These are phyloP conservation scores for Delonix regia DNA, from an alignment of 306 rosid genomes.

Conservation along the genomic window DNA sequence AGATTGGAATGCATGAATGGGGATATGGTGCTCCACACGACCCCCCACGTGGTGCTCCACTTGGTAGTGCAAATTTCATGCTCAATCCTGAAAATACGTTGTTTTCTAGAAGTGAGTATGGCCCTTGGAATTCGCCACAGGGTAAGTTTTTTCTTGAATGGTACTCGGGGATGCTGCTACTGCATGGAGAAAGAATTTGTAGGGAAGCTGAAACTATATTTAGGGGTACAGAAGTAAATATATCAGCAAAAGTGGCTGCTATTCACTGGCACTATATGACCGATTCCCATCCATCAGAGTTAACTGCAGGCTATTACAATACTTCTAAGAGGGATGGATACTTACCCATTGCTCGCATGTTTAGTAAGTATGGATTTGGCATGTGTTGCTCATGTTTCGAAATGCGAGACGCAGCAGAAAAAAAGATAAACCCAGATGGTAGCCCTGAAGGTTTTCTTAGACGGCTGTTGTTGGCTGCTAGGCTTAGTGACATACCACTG, in stretches of 20 bases:
- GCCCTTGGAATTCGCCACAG: constrained; percentile 68
- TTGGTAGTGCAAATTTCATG: constrained; percentile 49
- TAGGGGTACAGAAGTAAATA: constrained; percentile 63
- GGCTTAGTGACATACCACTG: constrained; percentile 72
- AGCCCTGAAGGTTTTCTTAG: constrained; percentile 86
- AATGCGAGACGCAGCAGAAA: constrained; percentile 57
- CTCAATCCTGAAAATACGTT: constrained; percentile 5
- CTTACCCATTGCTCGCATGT: constrained; percentile 75
- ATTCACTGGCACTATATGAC: constrained; percentile 72
- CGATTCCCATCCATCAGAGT: constrained; percentile 82
- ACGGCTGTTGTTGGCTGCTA: constrained; percentile 79
- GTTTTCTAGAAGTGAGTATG: constrained; percentile 59
- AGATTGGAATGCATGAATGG: constrained; percentile 76
- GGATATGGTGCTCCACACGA: constrained; percentile 77
- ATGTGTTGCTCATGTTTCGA: constrained; percentile 89
- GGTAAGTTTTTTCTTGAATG: constrained; percentile 82
- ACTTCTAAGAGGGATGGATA: constrained; percentile 70
- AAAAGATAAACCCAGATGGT: constrained; percentile 56
- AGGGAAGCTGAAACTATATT: constrained; percentile 82
- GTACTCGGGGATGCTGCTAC: constrained; percentile 85
- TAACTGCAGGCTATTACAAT: constrained; percentile 87
- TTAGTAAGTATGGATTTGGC: constrained; percentile 69
- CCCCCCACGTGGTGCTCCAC: constrained; percentile 73
- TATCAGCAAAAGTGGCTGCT: constrained; percentile 73
- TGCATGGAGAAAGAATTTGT: constrained; percentile 86